phyloP scores from a whole-genome alignment of 2,329 filamentous ascomycete genomes.

The Epichloe glyceriae region DNA sequence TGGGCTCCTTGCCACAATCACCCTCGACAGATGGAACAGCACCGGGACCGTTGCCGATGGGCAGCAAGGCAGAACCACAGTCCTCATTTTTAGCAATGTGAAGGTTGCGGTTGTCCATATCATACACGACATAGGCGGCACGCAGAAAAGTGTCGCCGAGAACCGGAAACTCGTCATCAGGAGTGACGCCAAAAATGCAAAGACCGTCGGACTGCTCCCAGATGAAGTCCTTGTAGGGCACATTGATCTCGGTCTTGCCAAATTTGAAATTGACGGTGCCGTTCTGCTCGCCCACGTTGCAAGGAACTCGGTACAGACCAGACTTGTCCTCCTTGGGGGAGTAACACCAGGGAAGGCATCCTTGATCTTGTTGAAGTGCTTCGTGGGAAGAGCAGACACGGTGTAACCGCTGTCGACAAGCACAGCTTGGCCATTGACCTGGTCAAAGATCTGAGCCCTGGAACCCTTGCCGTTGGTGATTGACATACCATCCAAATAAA shows the following conservation, averaged over 20 bases:
- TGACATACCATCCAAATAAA: conserved; percentile 25
- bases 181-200: conserved; percentile 33
- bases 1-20: conserved; percentile 15
- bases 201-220: conserved; percentile 21
- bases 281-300: conserved; percentile 18
- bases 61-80: conserved; percentile 24
- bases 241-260: conserved; percentile 29
- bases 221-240: conserved; percentile 34
- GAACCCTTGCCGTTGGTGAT: conserved; percentile 21
- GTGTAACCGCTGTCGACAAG: conserved; percentile 57
- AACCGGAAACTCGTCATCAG: conserved; percentile 25
- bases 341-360: conserved; percentile 22
- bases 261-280: conserved; percentile 36
- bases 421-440: conserved; percentile 27
- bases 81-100: conserved; percentile 25
- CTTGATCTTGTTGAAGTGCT: conserved; percentile 33
- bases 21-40: conserved; percentile 20
- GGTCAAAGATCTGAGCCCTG: conserved; percentile 30
- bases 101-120: conserved; percentile 26
- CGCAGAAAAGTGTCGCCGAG: conserved; percentile 33
- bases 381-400: conserved; percentile 50
- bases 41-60: conserved; percentile 26
- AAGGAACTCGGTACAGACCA: conserved; percentile 37
- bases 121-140: conserved; percentile 30
- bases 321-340: conserved; percentile 11